Evolutionary conservation across 352 stramenopile genomes (phyloP), one percentile per base, ranked within the genome.

Genomic region (Achlya hypogyna): DNA sequence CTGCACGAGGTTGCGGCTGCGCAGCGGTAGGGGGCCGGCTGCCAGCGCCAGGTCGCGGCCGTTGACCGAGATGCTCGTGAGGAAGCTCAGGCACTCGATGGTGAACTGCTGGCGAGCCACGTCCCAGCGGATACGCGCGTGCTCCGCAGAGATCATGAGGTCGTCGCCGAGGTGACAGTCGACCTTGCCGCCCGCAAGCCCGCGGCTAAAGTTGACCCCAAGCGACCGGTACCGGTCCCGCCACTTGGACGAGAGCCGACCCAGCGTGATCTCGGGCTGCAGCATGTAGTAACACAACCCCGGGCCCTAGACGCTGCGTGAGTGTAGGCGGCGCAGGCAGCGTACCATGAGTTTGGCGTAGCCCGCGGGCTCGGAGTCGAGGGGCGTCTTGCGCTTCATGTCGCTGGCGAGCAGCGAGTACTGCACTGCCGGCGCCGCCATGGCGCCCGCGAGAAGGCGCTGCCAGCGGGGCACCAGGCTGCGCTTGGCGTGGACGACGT

Each of bases 161-260:
- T 93, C 77, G 51, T 88, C 75, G 25, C 82, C 86, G 23, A 95
- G 32, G 47, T 95, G 86, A 58, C 86, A 95, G 56, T 88, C 79
- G 23, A 91, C 67, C 5, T 64, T 52, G 20, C 76, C 82, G 31
- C 74, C 78, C 22, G 76, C 54, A 0, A 93, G 75, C 16, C 84
- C 86, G 43, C 78, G 74, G 0, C 73, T 53, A 6, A 75, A 76
- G 8, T 40, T 62, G 23, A 90, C 72, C 6, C 78, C 82, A 6
- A 89, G 53, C 9, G 69, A 38, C 29, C 76, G 70, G 73, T 95
- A 95, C 52, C 92, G 66, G 18, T 79, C 65, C 40, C 64, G 68
- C 84, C 84, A 95, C 9, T 45, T 38, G 23, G 71, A 53, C 22
- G 69, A 63, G 65, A 95, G 72, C 18, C 86, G 79, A 22, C 86